phyloP scores from a whole-genome alignment of 2,329 filamentous ascomycete genomes.

The Calonectria hawksworthii region DNA sequence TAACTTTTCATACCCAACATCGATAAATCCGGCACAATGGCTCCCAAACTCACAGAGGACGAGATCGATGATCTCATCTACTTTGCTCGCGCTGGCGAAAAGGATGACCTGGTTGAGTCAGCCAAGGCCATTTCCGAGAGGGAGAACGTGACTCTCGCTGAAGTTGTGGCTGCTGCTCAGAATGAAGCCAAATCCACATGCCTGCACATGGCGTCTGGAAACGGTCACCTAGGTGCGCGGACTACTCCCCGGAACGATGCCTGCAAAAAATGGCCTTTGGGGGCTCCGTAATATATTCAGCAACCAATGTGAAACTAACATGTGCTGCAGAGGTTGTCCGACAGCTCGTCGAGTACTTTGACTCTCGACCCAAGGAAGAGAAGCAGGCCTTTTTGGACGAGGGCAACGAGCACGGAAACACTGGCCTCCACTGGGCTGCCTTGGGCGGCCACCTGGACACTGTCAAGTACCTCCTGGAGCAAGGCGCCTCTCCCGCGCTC shows the following conservation, averaged over 20 bases:
- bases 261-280: fast-evolving
- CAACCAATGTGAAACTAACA: conserved; percentile 12
- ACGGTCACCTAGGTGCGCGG: conserved; percentile 82
- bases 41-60: conserved; percentile 76
- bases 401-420: conserved; percentile 88
- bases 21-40: conserved; percentile 52
- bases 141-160: conserved; percentile 70
- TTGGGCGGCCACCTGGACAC: conserved; percentile 87
- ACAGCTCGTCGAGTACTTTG: conserved; percentile 59
- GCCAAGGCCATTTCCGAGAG: conserved; percentile 73
- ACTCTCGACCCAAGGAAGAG: conserved; percentile 55
- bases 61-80: conserved; percentile 94
- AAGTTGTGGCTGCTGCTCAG: conserved; percentile 77
- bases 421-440: conserved; percentile 93
- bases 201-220: conserved; percentile 93
- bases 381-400: conserved; percentile 72
- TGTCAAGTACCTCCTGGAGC: conserved; percentile 82
- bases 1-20: conserved; percentile 33
- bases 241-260: fast-evolving
- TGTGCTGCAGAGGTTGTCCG: conserved; percentile 58
- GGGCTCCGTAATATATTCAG: neutral
- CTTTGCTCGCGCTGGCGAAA: conserved; percentile 83
- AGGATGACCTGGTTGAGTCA: conserved; percentile 72
- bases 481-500: conserved; percentile 82
- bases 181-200: conserved; percentile 85